Percentiles rank a stretch among this genome's conserved stretches.
Evolutionary conservation across 139 green algal genomes (phyloP).

Genomic region (Chlorella ohadii): DNA sequence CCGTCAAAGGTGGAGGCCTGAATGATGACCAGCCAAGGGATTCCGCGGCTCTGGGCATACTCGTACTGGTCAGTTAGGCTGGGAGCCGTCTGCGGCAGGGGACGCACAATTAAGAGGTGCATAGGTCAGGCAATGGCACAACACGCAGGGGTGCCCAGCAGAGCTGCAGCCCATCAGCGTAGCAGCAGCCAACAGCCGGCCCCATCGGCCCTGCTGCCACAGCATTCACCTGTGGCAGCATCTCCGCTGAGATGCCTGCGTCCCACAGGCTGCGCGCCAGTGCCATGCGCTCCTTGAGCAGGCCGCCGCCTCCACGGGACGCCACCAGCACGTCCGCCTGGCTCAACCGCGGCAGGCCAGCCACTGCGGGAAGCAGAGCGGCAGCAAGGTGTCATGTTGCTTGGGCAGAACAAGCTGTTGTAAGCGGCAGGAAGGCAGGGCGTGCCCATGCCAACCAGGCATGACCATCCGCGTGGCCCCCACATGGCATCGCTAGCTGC

Average conservation of each 20-base stretch:
- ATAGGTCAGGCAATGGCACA: no score
- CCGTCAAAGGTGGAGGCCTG: slow-evolving; percentile 32
- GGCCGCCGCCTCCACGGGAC: slow-evolving; percentile 69
- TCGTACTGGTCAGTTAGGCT: slow-evolving; percentile 84
- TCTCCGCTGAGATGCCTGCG: slow-evolving; percentile 73
- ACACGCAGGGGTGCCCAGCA: no score
- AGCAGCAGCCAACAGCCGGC: no score
- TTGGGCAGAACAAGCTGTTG: no score
- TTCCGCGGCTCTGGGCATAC: slow-evolving; percentile 66
- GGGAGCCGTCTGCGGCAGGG: slow-evolving; percentile 42
- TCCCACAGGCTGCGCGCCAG: slow-evolving; percentile 73
- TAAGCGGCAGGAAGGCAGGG: no score
- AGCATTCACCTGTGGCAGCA: slow-evolving; percentile 50
- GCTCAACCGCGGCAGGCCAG: slow-evolving; percentile 22
- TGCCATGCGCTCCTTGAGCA: slow-evolving; percentile 73
- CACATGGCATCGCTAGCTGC: no score
- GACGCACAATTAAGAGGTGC: no score
- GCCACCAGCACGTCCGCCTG: slow-evolving; percentile 84
- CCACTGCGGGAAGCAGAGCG: not conserved
- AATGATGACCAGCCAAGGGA: slow-evolving; percentile 84
- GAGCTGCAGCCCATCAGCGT: no score
- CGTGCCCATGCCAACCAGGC: no score
- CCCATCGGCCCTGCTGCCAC: no score
- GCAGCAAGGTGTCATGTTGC: not conserved
- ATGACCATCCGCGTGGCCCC: no score